Percentiles rank a stretch among this genome's conserved stretches.
These are phyloP conservation scores for Paracorniculantispora psalliotae DNA, from an alignment of 2,329 filamentous ascomycete species.

Conservation along the genomic window DNA sequence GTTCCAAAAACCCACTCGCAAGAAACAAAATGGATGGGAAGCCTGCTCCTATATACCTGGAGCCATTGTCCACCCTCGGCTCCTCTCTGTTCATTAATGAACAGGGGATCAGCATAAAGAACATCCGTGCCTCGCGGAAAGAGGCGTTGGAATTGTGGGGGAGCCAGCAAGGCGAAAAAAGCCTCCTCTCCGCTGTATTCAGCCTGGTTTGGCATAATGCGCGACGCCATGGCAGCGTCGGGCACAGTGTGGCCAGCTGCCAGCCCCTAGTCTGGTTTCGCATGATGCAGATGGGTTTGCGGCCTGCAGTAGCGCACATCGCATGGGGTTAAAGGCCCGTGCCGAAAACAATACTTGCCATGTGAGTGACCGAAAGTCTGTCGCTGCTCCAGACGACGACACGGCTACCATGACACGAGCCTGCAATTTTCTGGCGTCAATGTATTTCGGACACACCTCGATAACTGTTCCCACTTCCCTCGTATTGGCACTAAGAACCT, in stretches of 20 bases:
- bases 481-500: no score
- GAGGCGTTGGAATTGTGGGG: conserved; percentile 3
- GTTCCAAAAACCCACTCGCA: no score
- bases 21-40: no score
- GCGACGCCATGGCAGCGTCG: not conserved
- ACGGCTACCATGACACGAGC: no score
- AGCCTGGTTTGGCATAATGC: not conserved
- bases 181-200: not conserved
- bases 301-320: conserved; percentile 1
- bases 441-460: no score
- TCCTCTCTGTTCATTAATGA: not conserved
- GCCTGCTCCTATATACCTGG: no score
- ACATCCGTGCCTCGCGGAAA: not conserved
- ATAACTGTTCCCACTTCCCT: no score
- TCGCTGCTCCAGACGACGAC: no score
- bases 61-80: no score
- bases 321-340: not conserved
- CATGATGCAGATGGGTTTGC: not conserved
- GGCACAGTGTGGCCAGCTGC: not conserved
- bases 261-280: conserved; percentile 3
- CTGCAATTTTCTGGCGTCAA: no score
- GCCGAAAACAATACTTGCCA: no score
- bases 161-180: not conserved
- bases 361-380: no score
- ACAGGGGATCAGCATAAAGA: not conserved